A percentile compares a stretch with the other conserved stretches of the same genome.
Evolutionary conservation across 306 rosid species (phyloP).

Genomic region (Delonix regia): DNA sequence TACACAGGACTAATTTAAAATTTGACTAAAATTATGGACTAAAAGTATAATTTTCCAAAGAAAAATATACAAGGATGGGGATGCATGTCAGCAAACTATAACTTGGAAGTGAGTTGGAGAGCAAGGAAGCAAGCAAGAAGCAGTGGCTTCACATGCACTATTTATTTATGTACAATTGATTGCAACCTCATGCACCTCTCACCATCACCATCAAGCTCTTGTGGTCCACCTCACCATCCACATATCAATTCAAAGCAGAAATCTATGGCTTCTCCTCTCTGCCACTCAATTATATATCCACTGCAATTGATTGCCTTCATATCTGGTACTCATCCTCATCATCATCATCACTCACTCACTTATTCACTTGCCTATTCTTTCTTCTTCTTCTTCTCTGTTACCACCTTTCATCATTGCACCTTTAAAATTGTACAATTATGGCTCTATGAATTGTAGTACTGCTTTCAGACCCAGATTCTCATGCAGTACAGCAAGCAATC

Average conservation of each 20-base stretch:
- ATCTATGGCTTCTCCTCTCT: constrained; percentile 41
- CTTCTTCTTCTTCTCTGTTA: constrained; percentile 37
- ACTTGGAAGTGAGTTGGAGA: background rate
- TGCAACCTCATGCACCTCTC: constrained; percentile 40
- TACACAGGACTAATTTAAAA: too few species aligned
- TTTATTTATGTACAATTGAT: constrained; percentile 23
- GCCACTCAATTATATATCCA: constrained; percentile 63
- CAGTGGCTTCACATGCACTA: background rate
- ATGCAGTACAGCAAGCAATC: constrained; percentile 24
- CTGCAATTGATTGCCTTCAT: constrained; percentile 56
- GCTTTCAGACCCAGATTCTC: constrained; percentile 25
- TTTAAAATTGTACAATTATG: constrained; percentile 55
- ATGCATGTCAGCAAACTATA: constrained; percentile 13
- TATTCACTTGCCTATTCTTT: background rate
- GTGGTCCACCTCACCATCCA: constrained; percentile 71
- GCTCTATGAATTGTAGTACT: constrained; percentile 43
- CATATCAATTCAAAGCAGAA: constrained; percentile 50
- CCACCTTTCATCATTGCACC: constrained; percentile 42
- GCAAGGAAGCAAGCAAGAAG: too few species aligned
- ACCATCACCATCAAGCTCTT: constrained; percentile 21
- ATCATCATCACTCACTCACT: constrained; percentile 39
- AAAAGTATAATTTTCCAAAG: too few species aligned
- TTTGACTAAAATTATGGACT: too few species aligned
- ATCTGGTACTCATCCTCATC: constrained; percentile 57
- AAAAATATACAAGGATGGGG: background rate